Evolutionary conservation across 2,329 filamentous ascomycete species (phyloP).

Genomic region (Fusarium heterosporum): DNA sequence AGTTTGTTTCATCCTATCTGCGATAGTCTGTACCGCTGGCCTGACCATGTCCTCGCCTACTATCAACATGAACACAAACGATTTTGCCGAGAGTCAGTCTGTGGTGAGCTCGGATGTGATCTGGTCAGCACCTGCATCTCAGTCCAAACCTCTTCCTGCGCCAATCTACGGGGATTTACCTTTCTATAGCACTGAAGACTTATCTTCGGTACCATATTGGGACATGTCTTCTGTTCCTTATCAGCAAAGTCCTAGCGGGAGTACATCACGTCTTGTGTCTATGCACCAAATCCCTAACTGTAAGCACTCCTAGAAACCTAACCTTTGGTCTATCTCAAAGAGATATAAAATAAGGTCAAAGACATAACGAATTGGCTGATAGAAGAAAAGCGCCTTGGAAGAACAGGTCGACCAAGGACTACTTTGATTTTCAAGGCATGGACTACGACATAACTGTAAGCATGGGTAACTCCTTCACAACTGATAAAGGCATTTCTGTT

Average conservation of each 20-base stretch:
- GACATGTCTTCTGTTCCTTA: constrained; percentile 66
- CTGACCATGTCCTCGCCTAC: constrained; percentile 58
- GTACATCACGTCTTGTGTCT: constrained; percentile 65
- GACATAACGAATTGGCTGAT: constrained; percentile 36
- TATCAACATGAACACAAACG: constrained; percentile 61
- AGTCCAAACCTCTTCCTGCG: constrained; percentile 65
- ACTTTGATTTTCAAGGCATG: constrained; percentile 65
- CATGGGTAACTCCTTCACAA: constrained; percentile 72
- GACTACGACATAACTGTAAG: constrained; percentile 69
- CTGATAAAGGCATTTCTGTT: constrained; percentile 72
- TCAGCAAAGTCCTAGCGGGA: constrained; percentile 63
- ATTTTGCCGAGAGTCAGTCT: constrained; percentile 63
- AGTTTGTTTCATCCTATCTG: constrained; percentile 59
- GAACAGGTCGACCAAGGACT: constrained; percentile 68
- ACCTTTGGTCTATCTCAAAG: too few species aligned
- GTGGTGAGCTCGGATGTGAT: constrained; percentile 59
- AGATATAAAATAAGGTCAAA: too few species aligned
- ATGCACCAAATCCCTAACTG: constrained; percentile 68
- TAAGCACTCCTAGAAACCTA: constrained; percentile 51
- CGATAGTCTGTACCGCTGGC: constrained; percentile 60
- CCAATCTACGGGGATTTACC: constrained; percentile 72
- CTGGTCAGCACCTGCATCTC: constrained; percentile 68
- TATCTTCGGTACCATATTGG: constrained; percentile 66
- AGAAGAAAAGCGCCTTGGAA: constrained; percentile 55
- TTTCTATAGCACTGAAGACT: constrained; percentile 67